Evolutionary conservation across 1,139 yeast genomes (phyloP), one percentile per base, ranked within the genome.

Genomic region (Hanseniaspora sp.): DNA sequence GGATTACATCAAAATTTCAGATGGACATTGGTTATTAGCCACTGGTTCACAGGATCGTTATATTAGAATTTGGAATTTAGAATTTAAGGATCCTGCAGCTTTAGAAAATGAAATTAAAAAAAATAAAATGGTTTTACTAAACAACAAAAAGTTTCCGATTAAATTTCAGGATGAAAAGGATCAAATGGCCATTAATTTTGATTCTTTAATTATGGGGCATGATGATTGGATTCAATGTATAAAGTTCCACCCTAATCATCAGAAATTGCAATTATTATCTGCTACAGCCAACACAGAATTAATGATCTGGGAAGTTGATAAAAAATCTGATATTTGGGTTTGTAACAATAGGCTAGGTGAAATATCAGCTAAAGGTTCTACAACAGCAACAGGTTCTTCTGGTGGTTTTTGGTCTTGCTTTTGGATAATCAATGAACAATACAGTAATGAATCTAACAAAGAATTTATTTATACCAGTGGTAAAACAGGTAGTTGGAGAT

Each of bases 351-450:
- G 97, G 62, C 71, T 94, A 34, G 99, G 99, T 41, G 97, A 92
- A 63, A 75, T 92, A 61, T 83, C 96, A 45, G 83, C 88, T 52
- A 92, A 92, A 68, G 99, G 99, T 61, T 96, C 98, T 0, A 85
- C 95, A 4, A 90, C 98, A 0, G 98, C 98, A 3, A 92, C 98
- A 0, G 99, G 99, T 11, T 86, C 98, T 0, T 80, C 96, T 1
- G 98, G 98, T 60, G 98, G 98, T 3, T 90, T 94, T 66, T 92
- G 96, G 95, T 78, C 86, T 1, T 83, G 94, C 53, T 64, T 83
- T 35, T 92, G 97, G 96, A 78, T 85, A 53, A 65, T 72, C 9
- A 71, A 75, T 40, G 66, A 68, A 1, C 64, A 67, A 1, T 67
- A 67, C 0, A 30, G n/a, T 9, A 41, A 18, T 34, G 43, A 42